Evolutionary conservation across 352 stramenopile genomes (phyloP), one percentile per base, ranked within the genome.

Genomic region (Phytophthora palmivora): DNA sequence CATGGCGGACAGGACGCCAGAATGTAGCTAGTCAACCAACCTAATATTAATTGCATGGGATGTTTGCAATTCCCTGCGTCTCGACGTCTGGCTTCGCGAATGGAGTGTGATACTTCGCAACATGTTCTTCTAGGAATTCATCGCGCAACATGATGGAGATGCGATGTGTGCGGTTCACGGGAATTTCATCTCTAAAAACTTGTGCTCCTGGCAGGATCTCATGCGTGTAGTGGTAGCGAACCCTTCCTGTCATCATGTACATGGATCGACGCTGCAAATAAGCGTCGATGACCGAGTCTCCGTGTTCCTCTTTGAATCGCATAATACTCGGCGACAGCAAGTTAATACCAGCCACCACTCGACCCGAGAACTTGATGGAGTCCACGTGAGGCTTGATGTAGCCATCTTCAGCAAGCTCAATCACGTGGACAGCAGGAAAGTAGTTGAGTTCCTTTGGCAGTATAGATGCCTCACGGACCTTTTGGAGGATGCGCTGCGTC

Each of bases 341-440:
- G 47, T 78, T 94, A 34, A 95, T 54, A 8, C 87, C 87, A 10
- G 87, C 87, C 19, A 95, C 84, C 0, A 95, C 77, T 19, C 78
- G 81, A 7, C 87, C 87, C 2, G 83, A 93, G 61, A 95, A 95
- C 82, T 95, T 95, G 64, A 95, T 85, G 4, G 84, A 88, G 50
- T 95, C 87, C n/a, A 95, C 79, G 46, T 95, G 87, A 7, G 87
- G 81, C 55, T 88, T 89, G 41, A 95, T 95, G 72, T 89, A 95
- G 36, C 87, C 87, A 50, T 92, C 85, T 53, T 82, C 81, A 0
- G 78, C 83, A 28, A 95, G 63, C 56, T 95, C 87, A 30, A 95
- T 95, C 22, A 95, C 82, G 63, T 95, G 87, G 9, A 93, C 72
- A 10, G 83, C 72, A n/a, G 79, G 74, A 47, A 90, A 88, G 56